These are phyloP conservation scores for Macrotyloma uniflorum DNA, from an alignment of 306 rosid genomes.

Conservation along the genomic window DNA sequence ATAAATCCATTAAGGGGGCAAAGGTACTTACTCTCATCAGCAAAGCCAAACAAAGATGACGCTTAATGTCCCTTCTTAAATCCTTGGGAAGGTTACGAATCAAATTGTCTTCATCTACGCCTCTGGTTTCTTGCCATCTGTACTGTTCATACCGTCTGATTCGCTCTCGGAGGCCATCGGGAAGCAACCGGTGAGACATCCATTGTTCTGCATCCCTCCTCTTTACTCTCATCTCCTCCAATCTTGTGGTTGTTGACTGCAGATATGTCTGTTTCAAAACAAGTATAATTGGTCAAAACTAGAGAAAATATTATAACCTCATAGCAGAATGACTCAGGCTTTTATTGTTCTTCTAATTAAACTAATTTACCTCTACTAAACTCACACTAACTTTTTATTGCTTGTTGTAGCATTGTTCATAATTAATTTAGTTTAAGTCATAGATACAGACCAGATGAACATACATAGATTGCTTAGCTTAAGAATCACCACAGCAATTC, in stretches of 20 bases:
- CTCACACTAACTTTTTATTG: neutral
- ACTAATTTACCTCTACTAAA: neutral
- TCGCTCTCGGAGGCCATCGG: conserved; percentile 74
- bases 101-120: conserved; percentile 84
- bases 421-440: neutral
- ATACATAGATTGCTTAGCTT: neutral
- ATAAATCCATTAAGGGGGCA: neutral
- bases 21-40: conserved; percentile 73
- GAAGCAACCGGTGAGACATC: conserved; percentile 94
- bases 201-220: conserved; percentile 96
- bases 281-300: conserved; percentile 40
- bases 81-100: conserved; percentile 84
- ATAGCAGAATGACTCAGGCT: neutral
- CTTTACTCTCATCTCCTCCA: conserved; percentile 94
- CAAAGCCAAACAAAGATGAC: conserved; percentile 89
- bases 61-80: conserved; percentile 92
- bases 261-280: conserved; percentile 71
- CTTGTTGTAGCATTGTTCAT: neutral
- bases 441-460: neutral
- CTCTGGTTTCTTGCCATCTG: conserved; percentile 97
- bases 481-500: neutral
- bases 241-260: conserved; percentile 83
- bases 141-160: conserved; percentile 86
- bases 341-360: neutral
- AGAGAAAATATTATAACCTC: conserved; percentile 10